phyloP scores from a whole-genome alignment of 768 basidiomycete species.

The Boletus sp. region DNA sequence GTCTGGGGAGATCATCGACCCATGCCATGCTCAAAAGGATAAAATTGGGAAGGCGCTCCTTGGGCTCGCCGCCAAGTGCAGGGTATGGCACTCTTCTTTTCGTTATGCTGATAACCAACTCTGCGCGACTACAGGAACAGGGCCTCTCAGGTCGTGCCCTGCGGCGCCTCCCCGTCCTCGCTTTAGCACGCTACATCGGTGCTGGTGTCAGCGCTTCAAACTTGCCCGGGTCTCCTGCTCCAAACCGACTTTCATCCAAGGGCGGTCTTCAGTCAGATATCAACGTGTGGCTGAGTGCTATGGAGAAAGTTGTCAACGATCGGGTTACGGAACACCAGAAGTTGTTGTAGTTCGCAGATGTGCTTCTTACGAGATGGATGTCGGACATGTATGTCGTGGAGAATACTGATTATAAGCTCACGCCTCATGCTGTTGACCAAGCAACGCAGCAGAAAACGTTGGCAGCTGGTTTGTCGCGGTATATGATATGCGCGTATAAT shows the following conservation, averaged over 20 bases:
- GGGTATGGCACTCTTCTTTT: slow-evolving; percentile 48
- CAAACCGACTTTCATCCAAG: slow-evolving; percentile 5
- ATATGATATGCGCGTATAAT: not conserved
- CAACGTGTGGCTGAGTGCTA: slow-evolving; percentile 79
- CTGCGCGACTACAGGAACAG: slow-evolving; percentile 46
- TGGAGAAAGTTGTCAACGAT: slow-evolving; percentile 71
- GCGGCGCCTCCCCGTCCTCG: slow-evolving; percentile 90
- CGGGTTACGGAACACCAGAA: slow-evolving; percentile 53
- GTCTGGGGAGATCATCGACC: slow-evolving; percentile 17
- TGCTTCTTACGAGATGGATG: not conserved
- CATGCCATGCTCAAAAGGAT: slow-evolving; percentile 48
- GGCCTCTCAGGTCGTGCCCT: slow-evolving; percentile 92
- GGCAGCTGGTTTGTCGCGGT: not conserved
- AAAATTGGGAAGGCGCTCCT: slow-evolving; percentile 58
- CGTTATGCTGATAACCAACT: slow-evolving; percentile 1
- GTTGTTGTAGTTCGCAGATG: slow-evolving; percentile 31
- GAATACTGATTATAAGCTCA: not conserved
- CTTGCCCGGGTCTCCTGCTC: not conserved
- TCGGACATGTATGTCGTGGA: not conserved
- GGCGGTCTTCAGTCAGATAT: slow-evolving; percentile 37
- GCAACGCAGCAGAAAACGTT: not conserved
- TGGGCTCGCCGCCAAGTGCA: slow-evolving; percentile 71
- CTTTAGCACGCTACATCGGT: slow-evolving; percentile 81
- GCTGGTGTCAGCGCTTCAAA: slow-evolving; percentile 35
- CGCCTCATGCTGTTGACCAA: not conserved